Evolutionary conservation across 306 rosid genomes (phyloP), one percentile per base, ranked within the genome.

Genomic region (Prosopis cineraria): DNA sequence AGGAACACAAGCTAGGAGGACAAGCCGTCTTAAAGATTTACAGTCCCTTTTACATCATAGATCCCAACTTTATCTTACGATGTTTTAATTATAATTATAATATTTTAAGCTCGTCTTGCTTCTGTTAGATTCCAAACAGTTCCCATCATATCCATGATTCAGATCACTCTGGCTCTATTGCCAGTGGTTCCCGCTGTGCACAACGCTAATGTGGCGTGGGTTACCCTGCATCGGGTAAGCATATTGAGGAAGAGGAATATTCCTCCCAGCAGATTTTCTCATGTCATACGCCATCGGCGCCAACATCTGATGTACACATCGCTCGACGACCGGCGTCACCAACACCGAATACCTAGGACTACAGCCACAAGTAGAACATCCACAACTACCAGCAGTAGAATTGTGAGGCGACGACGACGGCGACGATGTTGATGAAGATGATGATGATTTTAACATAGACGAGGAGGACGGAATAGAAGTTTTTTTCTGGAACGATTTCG

Each of bases 121-220:
- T 13, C 5, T 34, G 62, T 59, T 48, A 24, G 62, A 43, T 56
- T 75, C 78, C 34, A 48, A 55, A 50, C 63, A 60, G 72, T 44
- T 79, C 68, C 71, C 44, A 65, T 72, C 87, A 59, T 10, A 55
- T 63, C 78, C 78, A 62, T 8, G 63, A 69, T 31, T 34, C 8
- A 70, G 52, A 34, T 75, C 25, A 58, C 30, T 72, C 59, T 31
- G 37, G 10, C 71, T 43, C 47, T 87, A 87, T 87, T 88, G 96
- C 97, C 98, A 90, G 82, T 88, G 88, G 71, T 88, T 92, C 47
- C 96, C 92, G 86, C 81, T 78, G 85, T 91, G 91, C 24, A 89
- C 81, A 55, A 90, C 92, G 72, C 88, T 87, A 22, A 62, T 20
- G n/a, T 88, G 82, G 65, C 87, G 70, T 17, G 81, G 71, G 72